Evolutionary conservation across 768 basidiomycete species (phyloP), one percentile per base, ranked within the genome.

Genomic region (Tephrocybe sp.): DNA sequence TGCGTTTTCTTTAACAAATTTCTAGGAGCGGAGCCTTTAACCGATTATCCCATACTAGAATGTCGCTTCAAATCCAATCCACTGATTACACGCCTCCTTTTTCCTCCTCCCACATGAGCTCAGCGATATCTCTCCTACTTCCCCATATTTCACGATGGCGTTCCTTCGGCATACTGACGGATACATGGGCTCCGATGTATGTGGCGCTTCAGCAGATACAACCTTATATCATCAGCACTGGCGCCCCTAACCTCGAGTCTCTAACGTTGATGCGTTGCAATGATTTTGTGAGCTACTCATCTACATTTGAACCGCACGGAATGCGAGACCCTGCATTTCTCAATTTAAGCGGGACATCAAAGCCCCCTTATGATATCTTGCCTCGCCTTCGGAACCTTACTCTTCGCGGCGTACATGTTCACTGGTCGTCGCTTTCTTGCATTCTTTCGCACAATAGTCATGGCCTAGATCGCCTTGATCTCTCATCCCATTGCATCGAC

Each of bases 211-310:
- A 61, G 21, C 61, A 66, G 9, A 71, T 84, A 28, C 77, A 79
- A 53, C 64, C 67, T 7, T 44, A 55, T 12, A 60, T 76, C 45
- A 54, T 61, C 26, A 57, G 62, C 13, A 39, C 53, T 24, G 71
- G 73, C 32, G 75, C 75, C 8, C 72, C 73, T 7, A 57, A 58
- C 18, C 73, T 83, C 34, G 75, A 81, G 60, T 74, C 71, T 5
- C 63, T 86, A 37, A 71, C 72, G 22, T 67, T 85, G 16, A 80
- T 83, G 74, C 77, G 78, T 26, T 85, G 80, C 65, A 83, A 83
- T 57, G 79, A 81, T 49, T 80, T 76, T 56, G 69, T 73, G 44
- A 72, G 76, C 54, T 76, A 74, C 57, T 67, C 67, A 5, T 66
- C 66, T 15, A 55, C 62, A 22, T 82, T 83, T 61, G 69, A 68